Evolutionary conservation across 1,139 yeast genomes (phyloP).

Genomic region (Yamadazyma diospyri): DNA sequence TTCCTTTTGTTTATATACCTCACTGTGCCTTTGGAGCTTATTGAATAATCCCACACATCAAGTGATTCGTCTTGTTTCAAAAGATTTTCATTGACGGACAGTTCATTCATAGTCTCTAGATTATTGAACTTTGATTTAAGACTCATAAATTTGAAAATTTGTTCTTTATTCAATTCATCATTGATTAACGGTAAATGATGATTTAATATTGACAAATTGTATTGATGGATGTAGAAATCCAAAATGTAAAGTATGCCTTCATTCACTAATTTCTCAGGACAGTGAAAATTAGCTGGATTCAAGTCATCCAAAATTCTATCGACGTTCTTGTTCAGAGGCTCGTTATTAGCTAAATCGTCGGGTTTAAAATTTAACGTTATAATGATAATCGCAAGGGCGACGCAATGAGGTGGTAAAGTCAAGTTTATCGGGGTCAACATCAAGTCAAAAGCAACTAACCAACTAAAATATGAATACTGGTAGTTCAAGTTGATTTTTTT

Average conservation of each 20-base stretch:
- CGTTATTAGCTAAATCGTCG: slow-evolving; percentile 27
- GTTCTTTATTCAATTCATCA: slow-evolving; percentile 39
- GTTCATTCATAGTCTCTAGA: slow-evolving; percentile 33
- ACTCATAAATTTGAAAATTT: slow-evolving; percentile 46
- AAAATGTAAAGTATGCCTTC: slow-evolving; percentile 61
- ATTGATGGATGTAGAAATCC: slow-evolving; percentile 57
- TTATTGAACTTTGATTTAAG: slow-evolving; percentile 44
- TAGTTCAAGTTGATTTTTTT: slow-evolving; percentile 50
- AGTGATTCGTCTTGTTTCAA: slow-evolving; percentile 47
- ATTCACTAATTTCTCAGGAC: slow-evolving; percentile 52
- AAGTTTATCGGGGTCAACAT: slow-evolving; percentile 69
- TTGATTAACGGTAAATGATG: slow-evolving; percentile 31
- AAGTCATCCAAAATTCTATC: slow-evolving; percentile 20
- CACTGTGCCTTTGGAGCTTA: slow-evolving; percentile 45
- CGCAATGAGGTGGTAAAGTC: slow-evolving; percentile 74
- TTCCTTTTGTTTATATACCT: slow-evolving; percentile 54
- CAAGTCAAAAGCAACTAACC: slow-evolving; percentile 75
- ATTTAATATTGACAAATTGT: slow-evolving; percentile 30
- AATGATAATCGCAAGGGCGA: slow-evolving; percentile 64
- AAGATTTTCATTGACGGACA: slow-evolving; percentile 36
- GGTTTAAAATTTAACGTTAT: slow-evolving; percentile 42
- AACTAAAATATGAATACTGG: slow-evolving; percentile 53
- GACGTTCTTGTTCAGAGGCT: slow-evolving; percentile 20
- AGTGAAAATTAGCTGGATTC: slow-evolving; percentile 41
- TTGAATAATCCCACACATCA: slow-evolving; percentile 44